phyloP scores from a whole-genome alignment of 768 basidiomycete species.

The Steccherinum ochraceum region DNA sequence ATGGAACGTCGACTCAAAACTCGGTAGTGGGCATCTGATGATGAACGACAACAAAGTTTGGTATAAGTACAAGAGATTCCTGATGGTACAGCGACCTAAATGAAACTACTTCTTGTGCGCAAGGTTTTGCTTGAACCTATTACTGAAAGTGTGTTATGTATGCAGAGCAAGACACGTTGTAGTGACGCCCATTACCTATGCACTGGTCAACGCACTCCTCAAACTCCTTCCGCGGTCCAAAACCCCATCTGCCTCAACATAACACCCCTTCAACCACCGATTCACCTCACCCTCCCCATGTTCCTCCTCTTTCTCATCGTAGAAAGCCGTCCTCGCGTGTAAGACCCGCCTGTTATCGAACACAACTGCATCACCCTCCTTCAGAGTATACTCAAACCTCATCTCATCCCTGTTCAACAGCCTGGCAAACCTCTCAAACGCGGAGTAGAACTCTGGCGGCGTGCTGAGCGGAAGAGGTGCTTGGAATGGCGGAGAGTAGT shows the following conservation, averaged over 20 bases:
- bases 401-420: constrained; percentile 47
- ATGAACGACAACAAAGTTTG: no score
- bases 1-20: no score
- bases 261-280: constrained; percentile 91
- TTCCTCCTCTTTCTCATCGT: constrained; percentile 20
- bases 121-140: no score
- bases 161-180: no score
- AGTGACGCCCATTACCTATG: no score
- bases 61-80: no score
- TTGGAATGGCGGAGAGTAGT: constrained; percentile 95
- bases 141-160: no score
- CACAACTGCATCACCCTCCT: constrained; percentile 79
- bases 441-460: constrained; percentile 50
- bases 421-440: constrained; percentile 54
- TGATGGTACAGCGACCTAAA: no score
- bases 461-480: constrained; percentile 61
- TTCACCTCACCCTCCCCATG: constrained; percentile 44
- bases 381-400: constrained; percentile 57
- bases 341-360: constrained; percentile 91
- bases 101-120: no score
- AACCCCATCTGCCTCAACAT: constrained; percentile 60
- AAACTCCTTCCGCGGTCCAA: constrained; percentile 55
- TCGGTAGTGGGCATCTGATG: no score
- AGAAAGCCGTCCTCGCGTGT: constrained; percentile 82
- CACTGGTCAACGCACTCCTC: constrained; percentile 18